Percentiles rank a stretch among this genome's conserved stretches.
These are phyloP conservation scores for Mycena kentingensis DNA, from an alignment of 768 basidiomycete genomes.

Conservation along the genomic window DNA sequence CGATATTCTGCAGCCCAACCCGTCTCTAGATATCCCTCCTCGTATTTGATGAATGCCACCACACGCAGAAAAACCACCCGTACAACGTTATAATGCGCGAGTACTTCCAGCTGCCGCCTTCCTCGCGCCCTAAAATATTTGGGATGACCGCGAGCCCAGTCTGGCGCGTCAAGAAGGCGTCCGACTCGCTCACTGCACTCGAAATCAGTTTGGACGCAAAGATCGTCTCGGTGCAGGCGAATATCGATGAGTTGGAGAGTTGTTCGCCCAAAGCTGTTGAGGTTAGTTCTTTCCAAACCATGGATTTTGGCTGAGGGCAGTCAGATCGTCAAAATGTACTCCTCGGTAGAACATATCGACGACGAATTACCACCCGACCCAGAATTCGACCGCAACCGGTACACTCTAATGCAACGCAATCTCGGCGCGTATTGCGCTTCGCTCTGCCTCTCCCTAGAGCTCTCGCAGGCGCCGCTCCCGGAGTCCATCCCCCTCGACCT, in stretches of 20 bases:
- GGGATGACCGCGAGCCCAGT: slow-evolving; percentile 93
- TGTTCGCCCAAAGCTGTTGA: slow-evolving; percentile 70
- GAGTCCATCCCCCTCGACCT: slow-evolving; percentile 54
- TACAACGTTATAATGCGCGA: slow-evolving; percentile 78
- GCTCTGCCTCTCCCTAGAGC: slow-evolving; percentile 64
- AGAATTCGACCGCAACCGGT: slow-evolving; percentile 62
- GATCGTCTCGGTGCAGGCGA: slow-evolving; percentile 72
- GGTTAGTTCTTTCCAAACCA: slow-evolving; percentile 37
- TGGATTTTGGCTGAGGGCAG: slow-evolving; percentile 3
- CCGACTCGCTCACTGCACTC: slow-evolving; percentile 59
- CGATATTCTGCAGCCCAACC: not conserved
- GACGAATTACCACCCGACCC: slow-evolving; percentile 63
- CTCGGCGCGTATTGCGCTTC: slow-evolving; percentile 79
- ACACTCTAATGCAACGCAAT: slow-evolving; percentile 58
- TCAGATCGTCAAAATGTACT: slow-evolving; percentile 62
- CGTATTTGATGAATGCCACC: slow-evolving; percentile 83
- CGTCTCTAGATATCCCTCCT: slow-evolving; percentile 53
- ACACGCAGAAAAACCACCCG: slow-evolving; percentile 72
- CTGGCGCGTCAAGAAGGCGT: slow-evolving; percentile 74
- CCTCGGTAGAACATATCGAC: slow-evolving; percentile 42
- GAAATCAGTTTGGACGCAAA: slow-evolving; percentile 75
- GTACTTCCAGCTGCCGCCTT: slow-evolving; percentile 51
- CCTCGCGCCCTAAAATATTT: slow-evolving; percentile 75
- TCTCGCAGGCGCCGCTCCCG: slow-evolving; percentile 50
- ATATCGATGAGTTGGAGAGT: slow-evolving; percentile 62